These are phyloP conservation scores for Neurospora sp. DNA, from an alignment of 495 filamentous ascomycete genomes.

Conservation along the genomic window DNA sequence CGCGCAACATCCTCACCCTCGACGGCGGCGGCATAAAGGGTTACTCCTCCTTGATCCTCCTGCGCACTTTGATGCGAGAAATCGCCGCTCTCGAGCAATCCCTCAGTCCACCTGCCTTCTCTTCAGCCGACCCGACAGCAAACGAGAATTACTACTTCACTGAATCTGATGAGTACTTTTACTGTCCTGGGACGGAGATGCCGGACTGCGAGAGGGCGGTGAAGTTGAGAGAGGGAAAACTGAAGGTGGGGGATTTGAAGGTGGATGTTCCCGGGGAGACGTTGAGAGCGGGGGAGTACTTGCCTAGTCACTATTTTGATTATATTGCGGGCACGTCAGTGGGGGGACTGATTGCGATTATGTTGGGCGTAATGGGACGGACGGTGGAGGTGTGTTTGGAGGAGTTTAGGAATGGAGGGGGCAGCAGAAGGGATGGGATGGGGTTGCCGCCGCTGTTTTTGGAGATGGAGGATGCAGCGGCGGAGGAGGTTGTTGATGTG, in stretches of 20 bases:
- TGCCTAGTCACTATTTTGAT: conserved; percentile 42
- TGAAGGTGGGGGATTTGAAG: background rate
- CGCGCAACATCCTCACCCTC: conserved; percentile 20
- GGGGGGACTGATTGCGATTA: conserved; percentile 27
- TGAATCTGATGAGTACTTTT: background rate
- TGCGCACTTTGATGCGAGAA: conserved; percentile 20
- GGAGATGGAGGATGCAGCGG: background rate
- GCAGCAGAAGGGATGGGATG: background rate
- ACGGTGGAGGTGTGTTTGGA: conserved; percentile 20
- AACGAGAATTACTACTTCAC: conserved; percentile 4
- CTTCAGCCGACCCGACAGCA: conserved; percentile 17
- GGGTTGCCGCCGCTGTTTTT: background rate
- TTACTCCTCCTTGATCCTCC: conserved; percentile 22
- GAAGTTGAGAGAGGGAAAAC: background rate
- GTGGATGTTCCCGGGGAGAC: conserved; percentile 27
- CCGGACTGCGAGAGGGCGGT: background rate
- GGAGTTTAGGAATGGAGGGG: conserved; percentile 13
- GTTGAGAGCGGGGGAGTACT: conserved; percentile 29
- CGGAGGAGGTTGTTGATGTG: background rate
- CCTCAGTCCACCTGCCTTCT: conserved; percentile 9
- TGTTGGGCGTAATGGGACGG: conserved; percentile 23
- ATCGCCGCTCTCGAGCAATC: conserved; percentile 16
- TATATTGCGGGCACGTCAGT: conserved; percentile 31
- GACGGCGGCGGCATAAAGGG: conserved; percentile 25
- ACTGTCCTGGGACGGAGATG: background rate